Conservation (phyloP, 176 grass and related monocot genomes). For the Oryza brachyantha region DNA sequence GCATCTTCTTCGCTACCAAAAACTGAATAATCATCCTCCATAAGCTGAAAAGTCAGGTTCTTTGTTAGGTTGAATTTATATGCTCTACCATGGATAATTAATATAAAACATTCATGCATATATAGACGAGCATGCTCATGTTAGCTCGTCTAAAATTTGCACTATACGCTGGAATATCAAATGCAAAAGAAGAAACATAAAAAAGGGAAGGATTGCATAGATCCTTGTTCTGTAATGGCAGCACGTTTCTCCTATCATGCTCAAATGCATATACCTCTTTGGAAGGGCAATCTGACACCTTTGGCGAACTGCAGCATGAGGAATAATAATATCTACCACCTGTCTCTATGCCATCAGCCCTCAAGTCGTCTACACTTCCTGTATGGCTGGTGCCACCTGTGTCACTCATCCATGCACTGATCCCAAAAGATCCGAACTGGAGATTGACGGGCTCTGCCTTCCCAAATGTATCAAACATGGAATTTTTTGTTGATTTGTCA, state of each 20-base stretch:
- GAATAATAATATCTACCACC: slow-evolving; percentile 44
- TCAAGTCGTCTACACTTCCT: slow-evolving; percentile 68
- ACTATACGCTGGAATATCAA: background rate
- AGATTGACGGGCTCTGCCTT: slow-evolving; percentile 78
- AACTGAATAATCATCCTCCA: slow-evolving; percentile 59
- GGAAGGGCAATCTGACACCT: slow-evolving; percentile 62
- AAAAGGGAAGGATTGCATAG: background rate
- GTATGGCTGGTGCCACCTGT: slow-evolving; percentile 69
- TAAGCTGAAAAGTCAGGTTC: slow-evolving; percentile 46
- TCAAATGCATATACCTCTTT: slow-evolving; percentile 69
- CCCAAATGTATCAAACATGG: slow-evolving; percentile 55
- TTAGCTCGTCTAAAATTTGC: background rate
- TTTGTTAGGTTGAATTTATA: slow-evolving; percentile 6
- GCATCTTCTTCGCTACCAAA: slow-evolving; percentile 83
- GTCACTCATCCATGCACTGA: slow-evolving; percentile 79
- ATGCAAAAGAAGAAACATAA: background rate
- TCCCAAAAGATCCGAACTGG: slow-evolving; percentile 85
- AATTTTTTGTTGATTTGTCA: slow-evolving; percentile 34
- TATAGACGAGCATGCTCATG: background rate
- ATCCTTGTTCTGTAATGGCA: background rate
- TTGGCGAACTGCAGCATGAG: slow-evolving; percentile 81
- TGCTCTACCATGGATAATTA: background rate
- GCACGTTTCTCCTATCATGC: background rate
- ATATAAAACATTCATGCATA: background rate
- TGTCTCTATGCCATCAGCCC: slow-evolving; percentile 47